Percentiles rank a stretch among this genome's conserved stretches.
These are phyloP conservation scores for Fonsecaea erecta DNA, from an alignment of 2,329 filamentous ascomycete species.

Conservation along the genomic window DNA sequence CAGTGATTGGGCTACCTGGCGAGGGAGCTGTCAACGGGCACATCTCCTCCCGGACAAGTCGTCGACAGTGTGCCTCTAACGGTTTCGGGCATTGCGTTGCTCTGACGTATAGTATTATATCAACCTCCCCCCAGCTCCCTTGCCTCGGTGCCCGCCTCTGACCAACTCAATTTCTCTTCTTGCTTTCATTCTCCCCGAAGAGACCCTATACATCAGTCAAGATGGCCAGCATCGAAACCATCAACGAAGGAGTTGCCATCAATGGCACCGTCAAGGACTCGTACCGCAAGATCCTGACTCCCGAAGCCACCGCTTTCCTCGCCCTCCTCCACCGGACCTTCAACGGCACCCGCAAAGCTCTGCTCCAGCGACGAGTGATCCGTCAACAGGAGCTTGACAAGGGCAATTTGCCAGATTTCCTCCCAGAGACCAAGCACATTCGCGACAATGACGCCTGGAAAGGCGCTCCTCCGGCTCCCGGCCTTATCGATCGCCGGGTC, in stretches of 20 bases:
- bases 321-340: conserved; percentile 94
- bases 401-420: conserved; percentile 86
- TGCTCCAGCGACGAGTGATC: conserved; percentile 82
- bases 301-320: conserved; percentile 87
- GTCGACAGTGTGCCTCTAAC: conserved; percentile 17
- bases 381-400: conserved; percentile 93
- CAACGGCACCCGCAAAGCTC: conserved; percentile 82
- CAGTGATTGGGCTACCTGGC: not conserved
- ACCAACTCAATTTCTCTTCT: conserved; percentile 5
- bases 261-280: conserved; percentile 76
- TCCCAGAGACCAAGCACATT: conserved; percentile 93
- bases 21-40: conserved; percentile 9
- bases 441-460: conserved; percentile 94
- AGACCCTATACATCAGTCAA: not conserved
- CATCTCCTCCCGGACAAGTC: conserved; percentile 22
- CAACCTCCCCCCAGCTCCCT: conserved; percentile 24
- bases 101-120: conserved; percentile 33
- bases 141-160: not conserved
- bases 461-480: conserved; percentile 87
- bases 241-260: conserved; percentile 87
- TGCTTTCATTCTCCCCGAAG: not conserved
- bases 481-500: conserved; percentile 87
- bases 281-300: conserved; percentile 88
- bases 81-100: conserved; percentile 23
- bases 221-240: conserved; percentile 73